Conservation (phyloP, 179 eudicot species). For the Camellia oleifera region DNA sequence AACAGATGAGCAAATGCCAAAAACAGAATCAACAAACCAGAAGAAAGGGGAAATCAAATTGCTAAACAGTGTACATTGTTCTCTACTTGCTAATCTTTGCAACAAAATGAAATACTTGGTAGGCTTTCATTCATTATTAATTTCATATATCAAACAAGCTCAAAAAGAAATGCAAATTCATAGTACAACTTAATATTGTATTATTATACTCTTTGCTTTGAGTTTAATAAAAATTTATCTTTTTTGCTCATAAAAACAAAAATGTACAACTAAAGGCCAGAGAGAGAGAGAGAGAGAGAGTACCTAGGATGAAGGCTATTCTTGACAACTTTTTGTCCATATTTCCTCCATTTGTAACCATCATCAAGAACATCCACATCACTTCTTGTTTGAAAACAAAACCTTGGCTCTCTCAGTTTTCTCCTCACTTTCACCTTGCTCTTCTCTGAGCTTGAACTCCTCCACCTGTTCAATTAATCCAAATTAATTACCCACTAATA, state of each 20-base stretch:
- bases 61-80: no score
- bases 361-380: constrained; percentile 79
- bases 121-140: no score
- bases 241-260: neutral
- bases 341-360: constrained; percentile 79
- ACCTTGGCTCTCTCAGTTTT: constrained; percentile 85
- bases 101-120: no score
- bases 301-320: constrained; percentile 91
- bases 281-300: neutral
- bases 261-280: neutral
- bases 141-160: no score
- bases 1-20: no score
- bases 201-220: no score
- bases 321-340: constrained; percentile 71
- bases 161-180: no score
- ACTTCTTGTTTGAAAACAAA: constrained; percentile 84
- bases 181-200: no score
- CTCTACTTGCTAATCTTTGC: no score
- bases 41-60: no score
- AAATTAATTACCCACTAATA: neutral
- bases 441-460: constrained; percentile 38
- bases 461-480: constrained; percentile 38
- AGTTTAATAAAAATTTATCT: no score
- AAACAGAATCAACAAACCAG: no score
- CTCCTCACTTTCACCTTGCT: constrained; percentile 65